Base-by-base conservation (phyloP, 805 yeast species). In the Saccharomycodes ludwigii region DNA sequence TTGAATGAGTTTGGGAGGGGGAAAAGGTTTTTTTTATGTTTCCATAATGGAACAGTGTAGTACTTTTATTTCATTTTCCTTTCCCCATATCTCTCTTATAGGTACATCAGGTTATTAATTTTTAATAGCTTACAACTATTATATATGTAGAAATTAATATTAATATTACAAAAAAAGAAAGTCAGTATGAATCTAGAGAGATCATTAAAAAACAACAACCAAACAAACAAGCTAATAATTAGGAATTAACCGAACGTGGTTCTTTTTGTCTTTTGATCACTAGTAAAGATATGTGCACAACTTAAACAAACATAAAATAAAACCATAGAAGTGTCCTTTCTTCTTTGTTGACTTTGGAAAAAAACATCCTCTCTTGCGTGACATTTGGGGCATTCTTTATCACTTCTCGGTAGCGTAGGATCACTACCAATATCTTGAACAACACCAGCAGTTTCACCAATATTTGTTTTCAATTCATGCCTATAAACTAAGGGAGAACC, bases 381-480 rank as follows among this genome's bases (percentile, higher is more conserved):
- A 58, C 99, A 91, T 33, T 69, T 66, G 3, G 96, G 95, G 56
- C 99, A 91, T 46, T 81, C 86, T 50, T 82, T 82, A 54, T 88
- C 91, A 2, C 95, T 80, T 42, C 96, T 68, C 34, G 99, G 99
- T 50, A 91, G 74, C 2, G 98, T 91, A n/a, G 97, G 97, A 57
- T 91, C 99, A 16, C 77, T 66, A 1, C 95, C 96, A 42, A 91
- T 81, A 55, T 88, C 97, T 52, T 82, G 86, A 24, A 91, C 94
- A 33, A 82, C 94, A 46, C 97, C 97, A 1, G 97, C 97, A 2
- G 95, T 88, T 52, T 83, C 96, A 50, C 61, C 95, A 41, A 88
- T 83, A 47, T 81, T 79, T 10, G 96, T 73, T 42, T 84, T 79
- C 59, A 88, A 68, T 59, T 91, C 97, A 55, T 91, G 94, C 43